Base-by-base conservation (phyloP, 208 protist species). In the Crithidia brevicula region DNA sequence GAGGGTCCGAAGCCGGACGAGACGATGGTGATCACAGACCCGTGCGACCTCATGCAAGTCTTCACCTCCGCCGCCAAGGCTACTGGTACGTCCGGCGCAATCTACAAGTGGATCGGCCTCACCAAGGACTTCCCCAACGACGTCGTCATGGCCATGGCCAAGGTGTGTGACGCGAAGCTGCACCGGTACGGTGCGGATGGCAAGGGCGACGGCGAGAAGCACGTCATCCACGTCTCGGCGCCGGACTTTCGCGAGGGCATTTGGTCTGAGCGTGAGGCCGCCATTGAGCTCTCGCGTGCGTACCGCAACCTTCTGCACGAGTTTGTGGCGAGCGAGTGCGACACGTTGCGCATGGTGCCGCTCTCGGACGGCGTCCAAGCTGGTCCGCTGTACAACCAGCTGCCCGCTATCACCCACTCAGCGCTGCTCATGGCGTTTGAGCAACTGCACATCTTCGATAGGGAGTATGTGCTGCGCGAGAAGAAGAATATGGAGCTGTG, bases 281-380 rank as follows among this genome's bases (percentile, higher is more conserved):
- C 85, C 3, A 74, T 91, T 47, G 87, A 92, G 74, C 81, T 94
- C 3, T 91, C 91, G 16, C 82, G 86, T 31, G 85, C 89, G 23
- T 96, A 96, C 60, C 86, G 84, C 23, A 96, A 96, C 66, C 70
- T 81, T n/a, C 74, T 96, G 27, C 86, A 96, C 63, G 88, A 95
- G 74, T 96, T 93, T 53, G 92, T 86, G 6, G 46, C 82, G 15
- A 91, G 84, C 65, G 81, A 95, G 42, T 80, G 79, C 36, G 74
- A 83, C 52, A 81, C 76, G 53, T 74, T 96, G 77, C 89, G 92
- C 58, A 74, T 96, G 72, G 74, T 86, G 45, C 89, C 89, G 11
- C 61, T 96, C 34, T 95, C 88, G 18, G 75, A 73, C 27, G 89
- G 89, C 13, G 46, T 66, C 18, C 75, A 82, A 23, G 62, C 87